phyloP scores from a whole-genome alignment of 2,329 filamentous ascomycete genomes.

The Pseudogymnoascus sp. region DNA sequence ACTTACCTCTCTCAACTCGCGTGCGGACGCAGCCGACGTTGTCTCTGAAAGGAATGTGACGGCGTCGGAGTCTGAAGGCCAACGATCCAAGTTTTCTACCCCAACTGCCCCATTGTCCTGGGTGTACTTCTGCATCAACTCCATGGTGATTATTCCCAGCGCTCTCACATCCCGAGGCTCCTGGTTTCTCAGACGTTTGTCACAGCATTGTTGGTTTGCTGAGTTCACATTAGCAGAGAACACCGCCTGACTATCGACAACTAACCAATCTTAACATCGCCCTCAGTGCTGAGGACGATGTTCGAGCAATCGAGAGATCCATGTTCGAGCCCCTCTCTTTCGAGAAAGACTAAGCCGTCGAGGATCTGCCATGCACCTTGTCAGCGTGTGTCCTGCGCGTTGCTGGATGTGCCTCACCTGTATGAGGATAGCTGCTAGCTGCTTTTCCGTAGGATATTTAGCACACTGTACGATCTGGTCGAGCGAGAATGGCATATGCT shows the following conservation, averaged over 20 bases:
- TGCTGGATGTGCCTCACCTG: background rate
- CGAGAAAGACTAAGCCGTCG: conserved; percentile 6
- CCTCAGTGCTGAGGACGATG: conserved; percentile 6
- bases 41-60: conserved; percentile 29
- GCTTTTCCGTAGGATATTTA: background rate
- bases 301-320: background rate
- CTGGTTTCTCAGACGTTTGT: background rate
- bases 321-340: conserved; percentile 6
- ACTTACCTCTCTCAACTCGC: conserved; percentile 18
- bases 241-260: background rate
- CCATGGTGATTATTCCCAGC: conserved; percentile 26
- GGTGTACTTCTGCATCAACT: conserved; percentile 31
- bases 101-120: conserved; percentile 29
- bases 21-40: conserved; percentile 23
- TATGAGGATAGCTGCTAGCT: conserved; percentile 10
- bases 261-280: conserved; percentile 12
- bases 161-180: conserved; percentile 20
- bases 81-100: conserved; percentile 28
- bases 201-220: conserved; percentile 14
- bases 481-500: background rate
- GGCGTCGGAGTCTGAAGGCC: conserved; percentile 24
- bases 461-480: background rate
- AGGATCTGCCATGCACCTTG: conserved; percentile 5
- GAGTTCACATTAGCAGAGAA: conserved; percentile 2
- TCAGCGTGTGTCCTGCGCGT: background rate